Evolutionary conservation across 495 filamentous ascomycete species (phyloP).

Genomic region (Parathielavia appendiculata): DNA sequence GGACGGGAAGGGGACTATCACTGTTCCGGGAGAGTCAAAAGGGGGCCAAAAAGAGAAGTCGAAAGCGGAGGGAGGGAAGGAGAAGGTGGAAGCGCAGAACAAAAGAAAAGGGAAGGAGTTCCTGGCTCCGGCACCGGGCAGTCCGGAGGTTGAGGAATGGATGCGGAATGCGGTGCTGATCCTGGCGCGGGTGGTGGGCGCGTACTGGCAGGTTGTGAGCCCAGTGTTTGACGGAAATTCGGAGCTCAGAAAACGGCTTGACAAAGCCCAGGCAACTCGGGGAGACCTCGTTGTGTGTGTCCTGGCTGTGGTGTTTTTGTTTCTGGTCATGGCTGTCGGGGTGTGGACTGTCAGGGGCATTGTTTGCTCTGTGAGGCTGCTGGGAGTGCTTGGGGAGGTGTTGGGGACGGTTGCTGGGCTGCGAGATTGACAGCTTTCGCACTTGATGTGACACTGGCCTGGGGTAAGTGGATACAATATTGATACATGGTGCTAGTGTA

Average conservation of each 20-base stretch:
- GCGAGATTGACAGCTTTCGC: neutral
- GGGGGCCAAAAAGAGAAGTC: too few relatives aligned
- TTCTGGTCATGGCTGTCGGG: slow-evolving; percentile 13
- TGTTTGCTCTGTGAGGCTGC: slow-evolving; percentile 13
- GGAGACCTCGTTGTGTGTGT: slow-evolving; percentile 23
- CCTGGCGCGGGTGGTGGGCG: slow-evolving; percentile 15
- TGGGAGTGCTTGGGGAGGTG: slow-evolving; percentile 13
- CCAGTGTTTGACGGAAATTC: slow-evolving; percentile 31
- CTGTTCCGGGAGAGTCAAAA: too few relatives aligned
- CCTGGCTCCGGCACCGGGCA: neutral
- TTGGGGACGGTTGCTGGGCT: slow-evolving; percentile 22
- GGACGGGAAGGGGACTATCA: neutral
- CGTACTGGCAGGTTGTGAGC: slow-evolving; percentile 27
- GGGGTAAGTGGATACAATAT: slow-evolving; percentile 4
- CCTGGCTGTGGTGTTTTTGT: slow-evolving; percentile 24
- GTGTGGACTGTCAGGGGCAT: slow-evolving; percentile 22
- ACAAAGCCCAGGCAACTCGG: slow-evolving; percentile 18
- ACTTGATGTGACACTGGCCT: neutral
- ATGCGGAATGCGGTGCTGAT: slow-evolving; percentile 9
- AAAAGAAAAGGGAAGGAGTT: neutral
- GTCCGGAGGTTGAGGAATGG: neutral
- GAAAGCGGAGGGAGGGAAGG: neutral
- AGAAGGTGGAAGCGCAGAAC: neutral
- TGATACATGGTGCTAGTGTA: neutral
- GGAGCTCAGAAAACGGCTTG: slow-evolving; percentile 23